Evolutionary conservation across 2,329 filamentous ascomycete genomes (phyloP), one percentile per base, ranked within the genome.

Genomic region (Colletotrichum echinochloae): DNA sequence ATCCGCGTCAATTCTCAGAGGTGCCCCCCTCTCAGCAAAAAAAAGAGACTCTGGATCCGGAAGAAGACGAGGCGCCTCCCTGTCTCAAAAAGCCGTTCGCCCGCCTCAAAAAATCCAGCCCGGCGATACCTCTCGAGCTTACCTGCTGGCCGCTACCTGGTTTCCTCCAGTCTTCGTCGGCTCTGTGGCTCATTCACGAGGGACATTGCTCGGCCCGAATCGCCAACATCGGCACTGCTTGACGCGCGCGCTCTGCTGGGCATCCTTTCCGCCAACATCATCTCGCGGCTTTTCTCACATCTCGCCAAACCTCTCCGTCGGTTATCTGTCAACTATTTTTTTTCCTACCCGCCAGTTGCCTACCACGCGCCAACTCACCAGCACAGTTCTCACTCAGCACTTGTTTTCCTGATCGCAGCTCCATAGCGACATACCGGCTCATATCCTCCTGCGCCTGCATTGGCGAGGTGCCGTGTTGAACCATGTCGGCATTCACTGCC

Each of bases 401-500:
- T 44, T 39, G 28, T 2, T 52, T 41, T 44, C 12, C 28, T 41
- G 20, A 44, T 41, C 59, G 57, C 68, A 52, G 57, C 68, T 57
- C 63, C 54, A 48, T 39, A 44, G n/a, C 59, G 44, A 49, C 52
- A 26, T 60, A n/a, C 11, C 52, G 23, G 16, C 41, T 59, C 48
- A 23, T 41, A 65, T 46, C 37, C 46, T 69, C 37, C 48, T 33
- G 46, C 51, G 55, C 65, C 68, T 73, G 73, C 71, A 74, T 73
- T 35, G 64, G 68, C 37, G 65, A 68, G 68, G 64, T 20, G 68
- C 37, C 49, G 74, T 41, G 44, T n/a, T 41, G 59, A 64, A 78
- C 74, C 74, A 88, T 88, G 86, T 82, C 86, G 48, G 78, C 83
- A n/a, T 87, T 87, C 71, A 86, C 81, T 37, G 83, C 84, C 73